phyloP scores from a whole-genome alignment of 257 asterid species.

The Solanum bulbocastanum region DNA sequence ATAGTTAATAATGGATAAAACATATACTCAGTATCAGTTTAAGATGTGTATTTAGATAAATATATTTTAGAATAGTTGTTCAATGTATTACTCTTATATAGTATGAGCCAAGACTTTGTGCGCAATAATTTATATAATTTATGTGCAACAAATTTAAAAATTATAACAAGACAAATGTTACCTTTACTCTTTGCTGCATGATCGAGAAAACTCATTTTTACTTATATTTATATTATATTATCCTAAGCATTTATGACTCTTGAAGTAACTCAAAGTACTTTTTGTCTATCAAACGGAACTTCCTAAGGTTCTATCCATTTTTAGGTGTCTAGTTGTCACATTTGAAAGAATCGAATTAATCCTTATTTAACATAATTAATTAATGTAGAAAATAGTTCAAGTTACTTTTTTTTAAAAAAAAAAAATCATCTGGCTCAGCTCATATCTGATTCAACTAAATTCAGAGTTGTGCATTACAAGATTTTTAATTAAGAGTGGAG shows the following conservation, averaged over 20 bases:
- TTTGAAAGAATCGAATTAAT: not conserved
- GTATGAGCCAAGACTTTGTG: not conserved
- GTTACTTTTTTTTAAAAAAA: not conserved
- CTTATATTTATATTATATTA: not conserved
- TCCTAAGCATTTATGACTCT: not conserved
- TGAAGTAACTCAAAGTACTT: not conserved
- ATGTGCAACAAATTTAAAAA: not conserved
- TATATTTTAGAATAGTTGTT: too few species aligned
- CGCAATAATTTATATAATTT: not conserved
- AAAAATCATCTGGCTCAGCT: too few species aligned
- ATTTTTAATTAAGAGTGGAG: not conserved
- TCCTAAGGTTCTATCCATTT: not conserved
- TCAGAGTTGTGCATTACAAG: rapidly evolving
- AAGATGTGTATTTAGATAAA: too few species aligned
- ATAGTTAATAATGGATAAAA: too few species aligned
- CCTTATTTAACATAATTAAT: not conserved
- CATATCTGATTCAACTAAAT: not conserved
- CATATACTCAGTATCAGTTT: too few species aligned
- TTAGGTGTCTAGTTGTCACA: not conserved
- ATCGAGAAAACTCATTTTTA: too few species aligned
- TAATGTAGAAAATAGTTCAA: not conserved
- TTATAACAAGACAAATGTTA: too few species aligned
- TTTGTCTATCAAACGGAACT: not conserved
- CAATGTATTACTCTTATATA: not conserved
- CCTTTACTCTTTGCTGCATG: not conserved